Evolutionary conservation across 306 rosid species (phyloP).

Genomic region (Ammopiptanthus mongolicus): DNA sequence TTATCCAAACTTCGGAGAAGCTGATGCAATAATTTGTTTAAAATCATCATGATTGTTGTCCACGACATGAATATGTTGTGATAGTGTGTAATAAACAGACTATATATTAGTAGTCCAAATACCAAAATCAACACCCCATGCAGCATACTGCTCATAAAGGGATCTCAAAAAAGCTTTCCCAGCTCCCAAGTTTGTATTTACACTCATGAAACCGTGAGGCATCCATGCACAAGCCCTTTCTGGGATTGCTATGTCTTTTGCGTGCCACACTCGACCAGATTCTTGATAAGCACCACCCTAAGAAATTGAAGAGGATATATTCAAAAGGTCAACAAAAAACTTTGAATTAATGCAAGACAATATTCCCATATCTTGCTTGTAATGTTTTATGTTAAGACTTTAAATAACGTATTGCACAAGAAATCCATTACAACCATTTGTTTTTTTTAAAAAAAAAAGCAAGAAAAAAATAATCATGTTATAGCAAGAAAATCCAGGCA

Average conservation of each 20-base stretch:
- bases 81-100: conserved; percentile 9
- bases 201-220: conserved; percentile 87
- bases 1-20: neutral
- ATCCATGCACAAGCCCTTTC: conserved; percentile 87
- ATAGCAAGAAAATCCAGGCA: conserved; percentile 7
- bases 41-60: neutral
- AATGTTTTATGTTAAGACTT: neutral
- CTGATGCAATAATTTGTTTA: conserved; percentile 6
- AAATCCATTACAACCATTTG: neutral
- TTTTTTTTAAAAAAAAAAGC: neutral
- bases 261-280: conserved; percentile 67
- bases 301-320: conserved; percentile 2
- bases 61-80: neutral
- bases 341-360: conserved; percentile 24
- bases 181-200: conserved; percentile 67
- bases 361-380: neutral
- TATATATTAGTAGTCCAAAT: conserved; percentile 24
- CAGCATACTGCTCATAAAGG: conserved; percentile 78
- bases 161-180: conserved; percentile 90
- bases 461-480: conserved; percentile 1
- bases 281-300: conserved; percentile 68
- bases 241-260: conserved; percentile 69
- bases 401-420: neutral
- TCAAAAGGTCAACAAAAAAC: conserved; percentile 3
- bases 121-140: conserved; percentile 97